Base-by-base conservation (phyloP, 345 rosid species). In the Ailanthus altissimus region DNA sequence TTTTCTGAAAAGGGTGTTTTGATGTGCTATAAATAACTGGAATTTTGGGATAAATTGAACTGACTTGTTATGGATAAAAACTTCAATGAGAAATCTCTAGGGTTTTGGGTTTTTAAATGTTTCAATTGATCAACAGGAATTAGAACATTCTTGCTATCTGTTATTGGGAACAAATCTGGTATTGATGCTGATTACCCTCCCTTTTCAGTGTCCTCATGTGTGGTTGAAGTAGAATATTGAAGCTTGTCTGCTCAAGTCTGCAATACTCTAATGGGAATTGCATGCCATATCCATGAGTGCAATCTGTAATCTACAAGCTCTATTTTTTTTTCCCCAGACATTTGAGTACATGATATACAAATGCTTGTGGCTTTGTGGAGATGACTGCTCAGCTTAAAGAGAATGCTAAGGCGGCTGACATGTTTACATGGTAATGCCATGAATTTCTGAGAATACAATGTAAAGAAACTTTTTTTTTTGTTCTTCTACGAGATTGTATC, bases 131-230 rank as follows among this genome's bases (percentile, higher is more conserved):
- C 65, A 42, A 23, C 4, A 5, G 8, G 36, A 18, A 42, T 75
- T 14, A 13, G 42, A 49, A 28, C 43, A 12, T n/a, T 10, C 10
- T 13, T 60, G 50, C 28, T 46, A 74, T 36, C 2, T 47, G 28
- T 9, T 14, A 49, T 46, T 16, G 43, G 6, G 16, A 45, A 5
- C 5, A 21, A 13, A 26, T 28, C 32, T 28, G 43, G 36, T 7
- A 14, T 6, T 6, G 32, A 47, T 58, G 60, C 70, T 69, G 78
- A 59, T 15, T 42, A n/a, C 21, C 23, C 53, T 60, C 54, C n/a
- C 47, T 65, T 40, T 73, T 43, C 81, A 85, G 88, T 81, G 72
- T 80, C 67, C 81, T 82, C 67, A 38, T 74, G 77, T 72, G 32
- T 68, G 63, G 73, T 45, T 81, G 73, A 84, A 61, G 26, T 42